Base-by-base conservation (phyloP, 495 filamentous ascomycete genomes). In the Tricharina praecox region DNA sequence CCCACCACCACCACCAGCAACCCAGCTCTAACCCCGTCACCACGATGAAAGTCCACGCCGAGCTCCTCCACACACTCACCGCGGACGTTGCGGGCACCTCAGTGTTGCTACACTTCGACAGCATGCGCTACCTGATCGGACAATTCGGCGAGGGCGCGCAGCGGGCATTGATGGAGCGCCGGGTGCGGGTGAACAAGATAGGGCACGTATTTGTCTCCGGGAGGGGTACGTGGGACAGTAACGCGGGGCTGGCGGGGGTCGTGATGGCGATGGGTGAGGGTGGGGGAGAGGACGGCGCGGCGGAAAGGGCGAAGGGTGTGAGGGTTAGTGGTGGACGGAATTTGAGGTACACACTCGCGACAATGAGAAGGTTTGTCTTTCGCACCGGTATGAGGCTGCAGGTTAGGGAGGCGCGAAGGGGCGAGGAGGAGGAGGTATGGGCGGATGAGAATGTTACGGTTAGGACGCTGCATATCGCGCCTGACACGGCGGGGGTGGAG, bases 81-180 rank as follows among this genome's bases (percentile, higher is more conserved):
- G 78, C 79, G 44, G 90, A 97, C 60, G 92, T 88, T 1, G 78
- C 79, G 9, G 92, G 87, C 32, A 82, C 82, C 20, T 71, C 73
- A 15, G 54, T 96, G 21, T 40, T 81, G 23, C 70, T 96, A 7
- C 73, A 84, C 57, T 87, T 85, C 58, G 80, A 85, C 45, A 68
- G 74, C 45, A 78, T 78, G 60, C 75, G 84, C 36, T 97, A 96
- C 61, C 44, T 96, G 13, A 78, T 97, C 54, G 90, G 90, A 4
- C 78, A 83, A 59, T 54, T 86, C 9, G 65, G 76, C 9, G 92
- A 96, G 63, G 90, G 90, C 3, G 75, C 79, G 8, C 88, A 95
- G 65, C 74, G 90, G 15, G 72, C 76, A 45, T 65, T 76, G 42
- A 64, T 68, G 3, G 79, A 94, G 62, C 69, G 75, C 42, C 79